Evolutionary conservation across 2,329 filamentous ascomycete species (phyloP).

Genomic region (Byssoonygena ceratinophila): DNA sequence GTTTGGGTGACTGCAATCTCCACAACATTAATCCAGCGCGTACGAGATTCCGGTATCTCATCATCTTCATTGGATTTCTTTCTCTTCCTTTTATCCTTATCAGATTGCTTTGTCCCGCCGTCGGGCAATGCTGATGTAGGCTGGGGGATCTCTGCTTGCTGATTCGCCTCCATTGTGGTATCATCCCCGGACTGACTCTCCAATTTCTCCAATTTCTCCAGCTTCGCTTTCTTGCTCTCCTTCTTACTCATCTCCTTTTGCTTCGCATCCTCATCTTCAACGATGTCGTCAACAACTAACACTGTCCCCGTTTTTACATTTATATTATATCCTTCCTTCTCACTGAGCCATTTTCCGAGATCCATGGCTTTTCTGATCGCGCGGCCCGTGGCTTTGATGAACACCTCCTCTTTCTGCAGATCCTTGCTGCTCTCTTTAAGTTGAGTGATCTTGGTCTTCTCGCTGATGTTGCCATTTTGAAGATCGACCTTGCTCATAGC

Average conservation of each 20-base stretch:
- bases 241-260: slow-evolving; percentile 22
- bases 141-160: slow-evolving; percentile 9
- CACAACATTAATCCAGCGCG: slow-evolving; percentile 40
- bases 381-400: slow-evolving; percentile 50
- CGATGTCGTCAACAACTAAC: slow-evolving; percentile 51
- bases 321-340: slow-evolving; percentile 42
- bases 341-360: slow-evolving; percentile 47
- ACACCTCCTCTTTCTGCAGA: slow-evolving; percentile 40
- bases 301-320: slow-evolving; percentile 47
- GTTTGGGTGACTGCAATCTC: slow-evolving; percentile 37
- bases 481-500: slow-evolving; percentile 35
- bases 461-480: slow-evolving; percentile 24
- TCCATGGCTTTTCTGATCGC: slow-evolving; percentile 49
- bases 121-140: slow-evolving; percentile 6
- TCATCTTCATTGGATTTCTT: slow-evolving; percentile 21
- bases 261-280: slow-evolving; percentile 30
- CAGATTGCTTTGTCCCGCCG: slow-evolving; percentile 5
- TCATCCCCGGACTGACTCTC: too few species aligned
- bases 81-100: slow-evolving; percentile 23
- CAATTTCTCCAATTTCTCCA: slow-evolving; percentile 15
- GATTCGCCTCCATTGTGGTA: slow-evolving; percentile 16
- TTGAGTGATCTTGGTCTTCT: slow-evolving; percentile 26
- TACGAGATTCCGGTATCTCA: slow-evolving; percentile 36
- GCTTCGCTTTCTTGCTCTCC: slow-evolving; percentile 14
- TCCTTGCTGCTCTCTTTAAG: slow-evolving; percentile 28